Conservation (phyloP, 768 basidiomycete species). For the Mrakia hoshinonis region DNA sequence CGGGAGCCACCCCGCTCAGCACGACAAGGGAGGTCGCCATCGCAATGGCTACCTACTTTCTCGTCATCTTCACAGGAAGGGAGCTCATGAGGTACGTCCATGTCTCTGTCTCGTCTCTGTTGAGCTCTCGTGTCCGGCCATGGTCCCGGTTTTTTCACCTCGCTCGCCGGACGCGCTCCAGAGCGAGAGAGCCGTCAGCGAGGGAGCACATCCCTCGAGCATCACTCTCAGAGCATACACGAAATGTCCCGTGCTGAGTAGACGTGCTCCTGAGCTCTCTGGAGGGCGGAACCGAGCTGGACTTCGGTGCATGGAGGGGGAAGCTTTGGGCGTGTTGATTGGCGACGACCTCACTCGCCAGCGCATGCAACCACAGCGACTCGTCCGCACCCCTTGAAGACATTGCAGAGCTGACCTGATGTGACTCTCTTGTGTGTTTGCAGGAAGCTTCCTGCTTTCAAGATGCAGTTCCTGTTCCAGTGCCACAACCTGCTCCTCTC, state of each 20-base stretch:
- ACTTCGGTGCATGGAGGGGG: too few species aligned
- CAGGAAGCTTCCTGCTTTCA: conserved; percentile 42
- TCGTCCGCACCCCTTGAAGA: not conserved
- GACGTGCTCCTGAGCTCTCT: too few species aligned
- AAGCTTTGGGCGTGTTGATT: too few species aligned
- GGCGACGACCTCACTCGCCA: not conserved
- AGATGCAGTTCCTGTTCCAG: conserved; percentile 74
- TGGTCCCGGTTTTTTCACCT: not conserved
- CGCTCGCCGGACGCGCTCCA: too few species aligned
- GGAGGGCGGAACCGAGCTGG: too few species aligned
- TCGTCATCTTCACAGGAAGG: conserved; percentile 74
- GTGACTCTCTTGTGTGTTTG: not conserved
- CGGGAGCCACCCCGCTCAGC: conserved; percentile 69
- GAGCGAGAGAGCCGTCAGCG: too few species aligned
- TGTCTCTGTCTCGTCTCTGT: conserved; percentile 43
- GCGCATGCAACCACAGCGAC: conserved; percentile 19
- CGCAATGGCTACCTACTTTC: conserved; percentile 70
- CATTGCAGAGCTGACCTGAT: not conserved
- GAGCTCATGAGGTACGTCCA: conserved; percentile 63
- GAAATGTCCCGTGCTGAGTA: too few species aligned
- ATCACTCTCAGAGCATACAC: too few species aligned
- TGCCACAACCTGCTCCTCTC: conserved; percentile 82
- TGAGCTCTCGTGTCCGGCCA: not conserved
- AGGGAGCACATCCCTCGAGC: too few species aligned
- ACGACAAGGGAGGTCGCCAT: conserved; percentile 61